Base-by-base conservation (phyloP, 2,329 filamentous ascomycete genomes). In the Botrytis medusae region DNA sequence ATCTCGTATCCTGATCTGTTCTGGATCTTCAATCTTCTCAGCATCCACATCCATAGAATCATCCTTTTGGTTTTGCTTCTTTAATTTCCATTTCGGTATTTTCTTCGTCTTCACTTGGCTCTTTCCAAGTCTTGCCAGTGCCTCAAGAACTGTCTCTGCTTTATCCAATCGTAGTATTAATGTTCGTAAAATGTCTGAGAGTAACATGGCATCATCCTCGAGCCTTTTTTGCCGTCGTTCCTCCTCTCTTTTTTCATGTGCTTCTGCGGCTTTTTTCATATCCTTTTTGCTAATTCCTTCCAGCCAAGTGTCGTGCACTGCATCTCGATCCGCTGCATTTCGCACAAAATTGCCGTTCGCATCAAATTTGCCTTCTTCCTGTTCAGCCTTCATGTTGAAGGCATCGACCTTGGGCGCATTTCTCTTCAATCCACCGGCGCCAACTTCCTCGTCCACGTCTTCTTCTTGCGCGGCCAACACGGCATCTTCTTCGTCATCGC, bases 401-500 rank as follows among this genome's bases (percentile, higher is more conserved):
- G 95, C 95, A 82, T 98, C 96, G 9, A 99, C 87, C 81, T 96
- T 93, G 2, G 96, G 96, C 2, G 96, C 96, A 82, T 98, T 94
- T 79, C 91, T 93, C 84, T 98, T 98, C 78, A 97, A 92, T 2
- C 93, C 92, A 22, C 96, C 96, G 1, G 93, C 91, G 2, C 96
- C 96, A 9, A 99, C 86, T 82, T 99, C 96, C 72, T 95, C 92
- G 77, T 98, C 96, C 25, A 97, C 81, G 29, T 90, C 93, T 74
- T 92, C 90, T 76, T 93, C 93, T 48, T 93, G 83, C 65, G 90
- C 90, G 42, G 93, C 94, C 76, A 93, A 88, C 68, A 93, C 91
- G n/a, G 89, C 88, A 34, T 92, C 90, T n/a, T 88, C 88, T 44
- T 92, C 90, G 42, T 92, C 88, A 42, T 91, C 88, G 34, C 87